These are phyloP conservation scores for Podospora bellae-mahoneyi DNA, from an alignment of 495 filamentous ascomycete genomes.

Conservation along the genomic window DNA sequence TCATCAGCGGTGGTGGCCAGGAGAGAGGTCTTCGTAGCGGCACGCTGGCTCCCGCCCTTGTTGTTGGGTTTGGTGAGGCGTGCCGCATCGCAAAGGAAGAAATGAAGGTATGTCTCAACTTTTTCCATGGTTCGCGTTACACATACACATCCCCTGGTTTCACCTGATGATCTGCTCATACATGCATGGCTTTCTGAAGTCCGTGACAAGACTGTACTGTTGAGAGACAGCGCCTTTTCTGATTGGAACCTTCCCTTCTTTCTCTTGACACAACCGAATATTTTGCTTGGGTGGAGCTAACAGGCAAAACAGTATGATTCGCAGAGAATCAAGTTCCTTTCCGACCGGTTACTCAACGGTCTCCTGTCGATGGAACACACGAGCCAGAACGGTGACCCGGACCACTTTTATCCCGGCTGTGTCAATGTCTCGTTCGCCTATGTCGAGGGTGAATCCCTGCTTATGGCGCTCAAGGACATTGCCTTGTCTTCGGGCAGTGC, in stretches of 20 bases:
- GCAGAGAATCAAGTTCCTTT: constrained; percentile 74
- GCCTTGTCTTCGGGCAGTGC: constrained; percentile 94
- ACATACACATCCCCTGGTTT: neutral
- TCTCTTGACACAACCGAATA: neutral
- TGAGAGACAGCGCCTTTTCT: constrained; percentile 52
- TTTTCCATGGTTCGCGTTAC: constrained; percentile 13
- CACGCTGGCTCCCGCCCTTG: constrained; percentile 82
- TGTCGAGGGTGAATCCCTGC: constrained; percentile 92
- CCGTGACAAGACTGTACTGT: constrained; percentile 48
- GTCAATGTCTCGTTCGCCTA: constrained; percentile 99
- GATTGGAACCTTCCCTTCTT: constrained; percentile 20
- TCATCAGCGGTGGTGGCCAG: constrained; percentile 95
- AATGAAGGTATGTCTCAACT: constrained; percentile 64
- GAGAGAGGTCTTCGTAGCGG: constrained; percentile 92
- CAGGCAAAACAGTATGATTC: constrained; percentile 70
- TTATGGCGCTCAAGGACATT: constrained; percentile 98
- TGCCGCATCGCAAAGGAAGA: constrained; percentile 88
- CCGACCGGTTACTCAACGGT: constrained; percentile 74
- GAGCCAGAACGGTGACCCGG: constrained; percentile 78
- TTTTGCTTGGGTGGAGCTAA: constrained; percentile 20
- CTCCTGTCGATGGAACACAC: constrained; percentile 90
- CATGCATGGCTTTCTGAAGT: constrained; percentile 66
- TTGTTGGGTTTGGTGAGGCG: constrained; percentile 92
- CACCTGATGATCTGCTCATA: constrained; percentile 65
- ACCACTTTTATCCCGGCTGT: constrained; percentile 88